These are phyloP conservation scores for Mortierella sp. DNA, from an alignment of 371 early-diverging fungal genomes.

Conservation along the genomic window DNA sequence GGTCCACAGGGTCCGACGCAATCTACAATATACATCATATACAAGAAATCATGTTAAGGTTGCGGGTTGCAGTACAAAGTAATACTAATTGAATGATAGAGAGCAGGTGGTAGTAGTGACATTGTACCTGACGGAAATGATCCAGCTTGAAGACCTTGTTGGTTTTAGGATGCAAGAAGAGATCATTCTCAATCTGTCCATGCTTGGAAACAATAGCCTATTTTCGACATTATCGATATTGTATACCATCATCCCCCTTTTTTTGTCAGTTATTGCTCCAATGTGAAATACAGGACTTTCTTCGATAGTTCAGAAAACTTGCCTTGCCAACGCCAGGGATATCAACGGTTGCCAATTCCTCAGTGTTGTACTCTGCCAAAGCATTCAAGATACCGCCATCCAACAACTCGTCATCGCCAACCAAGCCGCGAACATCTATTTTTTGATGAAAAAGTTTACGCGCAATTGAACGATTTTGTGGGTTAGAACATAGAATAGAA, in stretches of 20 bases:
- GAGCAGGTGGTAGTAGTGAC: neutral
- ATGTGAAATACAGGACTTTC: slow-evolving; percentile 17
- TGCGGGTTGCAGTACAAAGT: neutral
- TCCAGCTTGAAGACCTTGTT: slow-evolving; percentile 78
- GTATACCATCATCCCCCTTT: neutral
- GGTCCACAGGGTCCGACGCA: slow-evolving; percentile 70
- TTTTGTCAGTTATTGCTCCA: neutral
- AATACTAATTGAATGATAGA: neutral
- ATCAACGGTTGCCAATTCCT: slow-evolving; percentile 80
- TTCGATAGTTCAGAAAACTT: slow-evolving; percentile 14
- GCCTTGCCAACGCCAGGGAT: slow-evolving; percentile 77
- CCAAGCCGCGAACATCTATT: slow-evolving; percentile 88
- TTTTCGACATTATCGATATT: neutral
- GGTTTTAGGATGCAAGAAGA: slow-evolving; percentile 82
- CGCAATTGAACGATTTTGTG: neutral
- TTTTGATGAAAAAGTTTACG: neutral
- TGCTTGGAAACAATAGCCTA: slow-evolving; percentile 84
- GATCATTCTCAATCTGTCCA: slow-evolving; percentile 71
- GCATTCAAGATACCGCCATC: slow-evolving; percentile 78
- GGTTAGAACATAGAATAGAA: neutral
- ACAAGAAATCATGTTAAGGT: neutral
- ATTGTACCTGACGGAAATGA: slow-evolving; percentile 75
- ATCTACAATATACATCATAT: slow-evolving; percentile 45
- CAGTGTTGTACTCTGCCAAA: slow-evolving; percentile 87
- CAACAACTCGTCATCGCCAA: slow-evolving; percentile 85